Conservation (phyloP, 2,329 filamentous ascomycete species). For the Aspergillus oerlinghausenensis region DNA sequence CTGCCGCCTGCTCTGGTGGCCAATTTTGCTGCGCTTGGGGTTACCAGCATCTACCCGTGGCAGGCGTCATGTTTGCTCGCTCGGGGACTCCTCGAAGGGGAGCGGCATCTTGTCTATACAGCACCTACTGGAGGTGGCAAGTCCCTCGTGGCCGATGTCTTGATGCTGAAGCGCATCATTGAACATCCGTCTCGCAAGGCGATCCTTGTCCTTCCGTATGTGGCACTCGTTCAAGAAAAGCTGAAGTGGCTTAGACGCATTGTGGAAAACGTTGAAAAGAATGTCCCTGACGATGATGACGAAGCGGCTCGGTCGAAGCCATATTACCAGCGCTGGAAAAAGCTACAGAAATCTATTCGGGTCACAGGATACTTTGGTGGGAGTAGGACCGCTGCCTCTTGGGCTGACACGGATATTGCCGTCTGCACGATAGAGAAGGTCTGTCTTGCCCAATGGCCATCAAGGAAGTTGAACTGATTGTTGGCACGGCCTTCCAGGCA, state of each 20-base stretch:
- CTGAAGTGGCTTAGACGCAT: slow-evolving; percentile 67
- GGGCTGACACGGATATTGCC: slow-evolving; percentile 72
- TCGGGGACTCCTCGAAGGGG: slow-evolving; percentile 60
- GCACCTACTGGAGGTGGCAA: slow-evolving; percentile 76
- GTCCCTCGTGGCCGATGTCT: slow-evolving; percentile 66
- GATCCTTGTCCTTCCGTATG: slow-evolving; percentile 69
- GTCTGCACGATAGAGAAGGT: slow-evolving; percentile 76
- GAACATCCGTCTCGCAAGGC: slow-evolving; percentile 61
- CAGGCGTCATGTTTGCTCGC: slow-evolving; percentile 69
- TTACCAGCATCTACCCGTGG: slow-evolving; percentile 72
- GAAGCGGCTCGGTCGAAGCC: slow-evolving; percentile 30
- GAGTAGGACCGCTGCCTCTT: slow-evolving; percentile 61
- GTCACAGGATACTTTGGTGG: slow-evolving; percentile 73
- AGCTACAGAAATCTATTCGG: slow-evolving; percentile 56
- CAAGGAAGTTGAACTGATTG: background rate
- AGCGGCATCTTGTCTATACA: slow-evolving; percentile 70
- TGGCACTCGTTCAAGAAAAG: slow-evolving; percentile 76
- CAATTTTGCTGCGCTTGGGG: slow-evolving; percentile 64
- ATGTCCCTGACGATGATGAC: slow-evolving; percentile 29
- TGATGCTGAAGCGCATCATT: slow-evolving; percentile 70
- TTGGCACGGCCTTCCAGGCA: slow-evolving; percentile 47
- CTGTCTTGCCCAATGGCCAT: slow-evolving; percentile 25
- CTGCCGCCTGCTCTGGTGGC: slow-evolving; percentile 57
- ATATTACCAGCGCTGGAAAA: slow-evolving; percentile 50
- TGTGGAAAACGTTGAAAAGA: slow-evolving; percentile 55